Evolutionary conservation across 2,329 filamentous ascomycete genomes (phyloP).

Genomic region (Akanthomyces muscarius): DNA sequence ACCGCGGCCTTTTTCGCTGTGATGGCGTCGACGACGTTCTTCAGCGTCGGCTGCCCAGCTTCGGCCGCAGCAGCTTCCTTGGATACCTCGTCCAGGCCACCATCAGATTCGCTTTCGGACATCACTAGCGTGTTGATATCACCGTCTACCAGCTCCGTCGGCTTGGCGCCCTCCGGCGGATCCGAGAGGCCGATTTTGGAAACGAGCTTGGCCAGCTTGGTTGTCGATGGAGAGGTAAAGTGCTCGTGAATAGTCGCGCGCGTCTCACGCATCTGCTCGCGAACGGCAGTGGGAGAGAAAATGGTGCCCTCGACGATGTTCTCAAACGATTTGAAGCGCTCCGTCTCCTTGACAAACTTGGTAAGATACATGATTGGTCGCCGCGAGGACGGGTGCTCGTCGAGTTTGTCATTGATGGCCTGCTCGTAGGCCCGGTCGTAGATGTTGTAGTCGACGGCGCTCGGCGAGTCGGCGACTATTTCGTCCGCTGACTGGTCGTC

Average conservation of each 20-base stretch:
- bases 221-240: constrained; percentile 18
- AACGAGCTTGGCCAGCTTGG: constrained; percentile 21
- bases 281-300: constrained; percentile 17
- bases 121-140: too few species aligned
- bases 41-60: not conserved
- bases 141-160: not conserved
- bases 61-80: not conserved
- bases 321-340: constrained; percentile 36
- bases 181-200: constrained; percentile 13
- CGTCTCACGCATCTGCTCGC: constrained; percentile 15
- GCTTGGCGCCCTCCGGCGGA: not conserved
- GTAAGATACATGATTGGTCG: constrained; percentile 47
- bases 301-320: constrained; percentile 34
- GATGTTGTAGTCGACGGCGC: constrained; percentile 78
- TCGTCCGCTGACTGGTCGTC: constrained; percentile 36
- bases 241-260: constrained; percentile 7
- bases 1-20: not conserved
- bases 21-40: not conserved
- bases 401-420: constrained; percentile 72
- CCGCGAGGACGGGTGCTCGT: constrained; percentile 36
- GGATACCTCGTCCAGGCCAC: too few species aligned
- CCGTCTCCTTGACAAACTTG: constrained; percentile 43
- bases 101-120: not conserved
- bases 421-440: constrained; percentile 81
- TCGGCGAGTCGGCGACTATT: constrained; percentile 78